Evolutionary conservation across 352 stramenopile genomes (phyloP), one percentile per base, ranked within the genome.

Genomic region (Globisporangium recalcitrans): DNA sequence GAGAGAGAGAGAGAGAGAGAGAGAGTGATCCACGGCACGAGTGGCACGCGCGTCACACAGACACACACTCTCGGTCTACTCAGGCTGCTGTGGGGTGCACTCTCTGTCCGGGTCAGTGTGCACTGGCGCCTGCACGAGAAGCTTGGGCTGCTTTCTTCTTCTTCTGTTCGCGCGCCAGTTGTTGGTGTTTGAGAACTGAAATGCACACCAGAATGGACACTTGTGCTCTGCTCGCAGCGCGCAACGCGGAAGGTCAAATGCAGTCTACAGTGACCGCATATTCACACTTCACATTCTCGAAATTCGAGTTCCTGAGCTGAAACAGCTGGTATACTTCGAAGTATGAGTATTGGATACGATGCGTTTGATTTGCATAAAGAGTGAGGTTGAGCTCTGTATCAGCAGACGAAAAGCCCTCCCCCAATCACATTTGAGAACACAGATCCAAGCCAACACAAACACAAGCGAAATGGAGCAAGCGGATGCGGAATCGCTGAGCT

Each of bases 401-500:
- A n/a, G n/a, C n/a, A n/a, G n/a, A n/a, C n/a, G n/a, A n/a, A n/a
- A n/a, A n/a, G n/a, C n/a, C n/a, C n/a, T n/a, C n/a, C n/a, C n/a
- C n/a, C n/a, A n/a, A n/a, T n/a, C n/a, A n/a, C n/a, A n/a, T n/a
- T n/a, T n/a, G n/a, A n/a, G n/a, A n/a, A n/a, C n/a, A n/a, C n/a
- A n/a, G n/a, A n/a, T n/a, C n/a, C n/a, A 49, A 49, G 36, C 14
- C 36, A 44, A n/a, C 14, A n/a, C 1, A 0, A 52, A 19, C 14
- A 8, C 46, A 52, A 47, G 31, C 14, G 1, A 52, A n/a, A 89
- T 93, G 64, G 76, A 91, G 59, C 59, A 73, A 22, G 72, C 86
- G 60, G 79, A 93, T 58, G 79, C 79, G 1, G 56, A 60, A 4
- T 64, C 62, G 59, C 66, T 93, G 46, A 73, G 65, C 52, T 95